Percentiles rank a stretch among this genome's conserved stretches.
Conservation (phyloP, 1,139 yeast species). For the Pichia kudriavzevii region DNA sequence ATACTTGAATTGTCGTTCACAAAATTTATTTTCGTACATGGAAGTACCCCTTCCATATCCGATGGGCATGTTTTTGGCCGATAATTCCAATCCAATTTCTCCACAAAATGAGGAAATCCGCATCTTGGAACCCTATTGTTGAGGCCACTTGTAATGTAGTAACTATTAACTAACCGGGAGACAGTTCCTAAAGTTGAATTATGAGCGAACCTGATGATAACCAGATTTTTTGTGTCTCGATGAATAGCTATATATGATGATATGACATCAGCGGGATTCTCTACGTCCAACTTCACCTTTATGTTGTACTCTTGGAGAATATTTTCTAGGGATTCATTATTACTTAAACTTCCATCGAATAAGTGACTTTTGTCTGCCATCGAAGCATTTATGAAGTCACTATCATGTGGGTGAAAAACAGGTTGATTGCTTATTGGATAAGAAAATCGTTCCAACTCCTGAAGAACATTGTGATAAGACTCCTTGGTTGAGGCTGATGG, state of each 20-base stretch:
- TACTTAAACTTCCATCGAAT: too few relatives aligned
- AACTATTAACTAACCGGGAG: constrained; percentile 13
- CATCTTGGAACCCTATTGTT: constrained; percentile 2
- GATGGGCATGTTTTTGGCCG: constrained; percentile 12
- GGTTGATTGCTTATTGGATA: too few relatives aligned
- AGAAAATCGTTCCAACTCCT: too few relatives aligned
- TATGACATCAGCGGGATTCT: constrained; percentile 11
- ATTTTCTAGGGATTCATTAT: too few relatives aligned
- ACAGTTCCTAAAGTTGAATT: constrained; percentile 12
- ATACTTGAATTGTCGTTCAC: constrained; percentile 6
- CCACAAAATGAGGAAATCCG: constrained; percentile 2
- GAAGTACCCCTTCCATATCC: constrained; percentile 5
- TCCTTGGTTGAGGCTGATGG: too few relatives aligned
- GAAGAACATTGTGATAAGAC: too few relatives aligned
- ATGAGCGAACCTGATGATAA: constrained; percentile 12
- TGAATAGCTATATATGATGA: constrained; percentile 10
- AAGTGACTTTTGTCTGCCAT: too few relatives aligned
- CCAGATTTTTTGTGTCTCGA: constrained; percentile 8
- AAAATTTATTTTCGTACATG: constrained; percentile 8
- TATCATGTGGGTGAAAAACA: too few relatives aligned
- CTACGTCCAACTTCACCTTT: too few relatives aligned
- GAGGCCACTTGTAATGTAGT: constrained; percentile 7
- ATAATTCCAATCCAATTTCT: constrained; percentile 6
- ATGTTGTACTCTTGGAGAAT: too few relatives aligned
- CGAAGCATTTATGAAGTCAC: too few relatives aligned